Percentiles rank a stretch among this genome's conserved stretches.
Conservation (phyloP, 352 stramenopile genomes). For the Phytopythium montanum region DNA sequence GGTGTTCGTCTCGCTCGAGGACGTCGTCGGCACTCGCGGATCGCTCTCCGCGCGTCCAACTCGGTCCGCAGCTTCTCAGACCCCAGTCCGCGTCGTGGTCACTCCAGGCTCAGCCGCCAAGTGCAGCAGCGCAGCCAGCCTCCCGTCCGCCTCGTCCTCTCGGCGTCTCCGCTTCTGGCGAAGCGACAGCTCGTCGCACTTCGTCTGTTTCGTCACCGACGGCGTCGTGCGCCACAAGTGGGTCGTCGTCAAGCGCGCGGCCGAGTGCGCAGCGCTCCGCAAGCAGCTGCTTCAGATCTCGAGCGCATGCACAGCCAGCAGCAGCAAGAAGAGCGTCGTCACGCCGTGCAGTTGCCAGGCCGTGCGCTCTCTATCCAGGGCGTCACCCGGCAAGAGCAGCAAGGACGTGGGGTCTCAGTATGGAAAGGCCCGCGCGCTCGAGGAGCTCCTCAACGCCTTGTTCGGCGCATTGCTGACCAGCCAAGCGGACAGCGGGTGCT, state of each 20-base stretch:
- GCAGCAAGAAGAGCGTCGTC: not conserved
- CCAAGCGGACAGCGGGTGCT: conserved; percentile 36
- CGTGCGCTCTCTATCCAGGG: conserved; percentile 47
- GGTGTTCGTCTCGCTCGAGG: conserved; percentile 80
- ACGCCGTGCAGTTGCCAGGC: conserved; percentile 40
- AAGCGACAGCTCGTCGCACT: conserved; percentile 15
- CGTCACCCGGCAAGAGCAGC: conserved; percentile 9
- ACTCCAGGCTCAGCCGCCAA: conserved; percentile 63
- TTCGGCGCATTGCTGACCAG: conserved; percentile 25
- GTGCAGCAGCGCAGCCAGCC: conserved; percentile 13
- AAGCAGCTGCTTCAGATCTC: conserved; percentile 26
- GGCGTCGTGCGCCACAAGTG: conserved; percentile 59
- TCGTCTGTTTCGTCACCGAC: conserved; percentile 80
- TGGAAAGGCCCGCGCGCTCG: conserved; percentile 40
- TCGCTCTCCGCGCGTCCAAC: not conserved
- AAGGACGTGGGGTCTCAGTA: conserved; percentile 33
- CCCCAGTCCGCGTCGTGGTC: conserved; percentile 51
- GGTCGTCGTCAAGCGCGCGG: conserved; percentile 54
- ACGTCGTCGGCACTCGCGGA: conserved; percentile 29
- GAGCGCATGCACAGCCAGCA: conserved; percentile 32
- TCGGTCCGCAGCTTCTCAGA: conserved; percentile 3
- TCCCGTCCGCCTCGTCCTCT: not conserved
- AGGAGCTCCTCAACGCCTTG: conserved; percentile 67
- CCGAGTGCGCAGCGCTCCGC: conserved; percentile 44
- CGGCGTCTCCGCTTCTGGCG: not conserved